phyloP scores from a whole-genome alignment of 495 filamentous ascomycete genomes.

The Hypoxylon cercidicola region DNA sequence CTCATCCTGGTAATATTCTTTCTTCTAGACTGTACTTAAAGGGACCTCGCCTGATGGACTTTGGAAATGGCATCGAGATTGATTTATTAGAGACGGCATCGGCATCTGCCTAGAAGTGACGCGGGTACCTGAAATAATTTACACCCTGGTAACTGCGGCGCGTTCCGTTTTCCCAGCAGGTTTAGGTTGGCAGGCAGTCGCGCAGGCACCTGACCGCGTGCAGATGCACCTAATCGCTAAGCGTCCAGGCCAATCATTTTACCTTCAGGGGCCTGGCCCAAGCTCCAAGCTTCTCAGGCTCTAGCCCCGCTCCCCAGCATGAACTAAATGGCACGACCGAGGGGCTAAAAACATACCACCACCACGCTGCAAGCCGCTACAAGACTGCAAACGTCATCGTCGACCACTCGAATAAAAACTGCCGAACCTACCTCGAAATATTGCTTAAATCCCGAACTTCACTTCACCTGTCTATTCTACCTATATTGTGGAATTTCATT shows the following conservation, averaged over 20 bases:
- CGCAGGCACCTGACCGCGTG: conserved; percentile 42
- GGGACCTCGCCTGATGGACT: not conserved
- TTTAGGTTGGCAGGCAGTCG: conserved; percentile 34
- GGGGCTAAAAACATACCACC: conserved; percentile 25
- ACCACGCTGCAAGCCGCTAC: too few species aligned
- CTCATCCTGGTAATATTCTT: not conserved
- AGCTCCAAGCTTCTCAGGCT: not conserved
- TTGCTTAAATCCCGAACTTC: not conserved
- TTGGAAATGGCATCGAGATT: conserved; percentile 8
- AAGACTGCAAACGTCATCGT: conserved; percentile 25
- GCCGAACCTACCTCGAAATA: conserved; percentile 9
- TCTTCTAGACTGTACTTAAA: not conserved
- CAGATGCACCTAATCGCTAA: conserved; percentile 46
- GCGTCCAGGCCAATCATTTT: conserved; percentile 17
- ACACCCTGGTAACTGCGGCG: not conserved
- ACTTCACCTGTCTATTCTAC: not conserved
- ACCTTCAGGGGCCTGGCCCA: conserved; percentile 13
- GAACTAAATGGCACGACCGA: conserved; percentile 30
- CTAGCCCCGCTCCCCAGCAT: conserved; percentile 1
- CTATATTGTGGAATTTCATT: not conserved
- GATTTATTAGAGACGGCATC: conserved; percentile 14
- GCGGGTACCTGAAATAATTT: conserved; percentile 7
- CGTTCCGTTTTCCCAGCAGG: conserved; percentile 18
- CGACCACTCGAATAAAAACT: conserved; percentile 13
- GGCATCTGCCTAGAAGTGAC: conserved; percentile 32